Conservation (phyloP, 106 monocot species). For the Iris macrosiphon region DNA sequence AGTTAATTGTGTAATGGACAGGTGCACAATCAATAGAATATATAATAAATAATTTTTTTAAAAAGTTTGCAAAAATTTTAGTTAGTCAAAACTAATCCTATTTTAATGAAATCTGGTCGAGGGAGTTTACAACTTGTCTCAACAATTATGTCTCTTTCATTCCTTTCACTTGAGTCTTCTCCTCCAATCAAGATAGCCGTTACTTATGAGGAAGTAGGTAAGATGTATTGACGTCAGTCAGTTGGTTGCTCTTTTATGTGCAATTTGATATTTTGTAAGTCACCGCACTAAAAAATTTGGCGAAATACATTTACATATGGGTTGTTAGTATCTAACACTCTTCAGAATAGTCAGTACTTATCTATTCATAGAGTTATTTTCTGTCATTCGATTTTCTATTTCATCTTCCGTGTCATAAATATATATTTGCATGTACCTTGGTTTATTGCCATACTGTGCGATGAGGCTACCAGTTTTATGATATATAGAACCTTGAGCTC, state of each 20-base stretch:
- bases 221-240: neutral
- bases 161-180: neutral
- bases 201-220: neutral
- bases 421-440: neutral
- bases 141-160: neutral
- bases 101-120: no score
- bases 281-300: neutral
- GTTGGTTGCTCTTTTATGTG: neutral
- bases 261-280: neutral
- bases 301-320: neutral
- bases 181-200: neutral
- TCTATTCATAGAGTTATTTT: neutral
- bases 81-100: no score
- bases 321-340: neutral
- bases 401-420: slow-evolving; percentile 2
- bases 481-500: neutral
- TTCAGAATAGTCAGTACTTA: neutral
- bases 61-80: no score
- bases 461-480: neutral
- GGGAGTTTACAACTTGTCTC: no score
- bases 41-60: no score
- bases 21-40: no score
- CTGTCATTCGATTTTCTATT: neutral
- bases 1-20: no score
- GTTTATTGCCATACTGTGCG: neutral